A percentile compares a stretch with the other conserved stretches of the same genome.
phyloP scores from a whole-genome alignment of 306 rosid genomes.

The Boehmeria nivea region DNA sequence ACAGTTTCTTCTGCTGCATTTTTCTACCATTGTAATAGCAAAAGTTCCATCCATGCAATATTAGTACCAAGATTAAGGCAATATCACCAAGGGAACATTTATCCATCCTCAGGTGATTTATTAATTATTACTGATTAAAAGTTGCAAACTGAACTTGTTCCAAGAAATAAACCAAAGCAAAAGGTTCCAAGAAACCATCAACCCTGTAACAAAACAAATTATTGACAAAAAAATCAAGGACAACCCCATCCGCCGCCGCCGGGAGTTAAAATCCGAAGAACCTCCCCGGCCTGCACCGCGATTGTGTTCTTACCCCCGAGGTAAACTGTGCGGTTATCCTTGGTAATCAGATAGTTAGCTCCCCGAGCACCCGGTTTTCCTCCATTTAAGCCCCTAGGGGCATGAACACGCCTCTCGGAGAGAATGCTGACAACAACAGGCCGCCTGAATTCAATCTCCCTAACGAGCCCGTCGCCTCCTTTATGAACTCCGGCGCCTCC shows the following conservation, averaged over 20 bases:
- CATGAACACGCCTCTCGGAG: constrained; percentile 88
- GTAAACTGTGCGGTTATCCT: constrained; percentile 59
- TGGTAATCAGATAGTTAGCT: constrained; percentile 62
- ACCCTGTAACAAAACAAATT: no score
- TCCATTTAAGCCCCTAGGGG: constrained; percentile 84
- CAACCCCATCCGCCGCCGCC: constrained; percentile 98
- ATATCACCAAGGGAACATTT: no score
- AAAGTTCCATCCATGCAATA: no score
- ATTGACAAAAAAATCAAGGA: constrained; percentile 10
- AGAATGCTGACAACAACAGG: constrained; percentile 75
- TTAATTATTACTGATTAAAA: no score
- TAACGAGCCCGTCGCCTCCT: constrained; percentile 84
- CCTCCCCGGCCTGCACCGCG: constrained; percentile 66
- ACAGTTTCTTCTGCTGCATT: no score
- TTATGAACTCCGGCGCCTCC: constrained; percentile 70
- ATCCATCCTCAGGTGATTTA: no score
- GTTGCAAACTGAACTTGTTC: no score
- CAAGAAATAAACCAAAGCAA: no score
- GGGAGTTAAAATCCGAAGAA: constrained; percentile 79
- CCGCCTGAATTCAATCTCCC: constrained; percentile 81
- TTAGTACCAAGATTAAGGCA: no score
- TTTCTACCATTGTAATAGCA: no score
- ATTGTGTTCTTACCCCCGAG: constrained; percentile 86
- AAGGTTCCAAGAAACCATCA: no score
- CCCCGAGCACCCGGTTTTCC: constrained; percentile 76